These are phyloP conservation scores for Phytophthora melonis DNA, from an alignment of 352 stramenopile genomes.

Conservation along the genomic window DNA sequence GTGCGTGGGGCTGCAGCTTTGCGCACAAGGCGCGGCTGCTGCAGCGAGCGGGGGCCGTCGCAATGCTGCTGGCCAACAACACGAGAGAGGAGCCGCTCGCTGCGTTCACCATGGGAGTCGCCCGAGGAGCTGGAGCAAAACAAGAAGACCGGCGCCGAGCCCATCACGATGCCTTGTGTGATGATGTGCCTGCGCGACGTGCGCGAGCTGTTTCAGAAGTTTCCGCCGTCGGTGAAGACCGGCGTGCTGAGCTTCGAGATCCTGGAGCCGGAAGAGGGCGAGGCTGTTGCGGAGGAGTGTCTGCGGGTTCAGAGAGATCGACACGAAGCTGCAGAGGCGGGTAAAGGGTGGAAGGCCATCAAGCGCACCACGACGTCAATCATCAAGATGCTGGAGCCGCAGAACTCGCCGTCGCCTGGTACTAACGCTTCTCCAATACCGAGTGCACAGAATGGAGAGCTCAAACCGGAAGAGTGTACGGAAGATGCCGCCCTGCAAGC, in stretches of 20 bases:
- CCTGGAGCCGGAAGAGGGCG: conserved; percentile 32
- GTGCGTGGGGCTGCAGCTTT: conserved; percentile 78
- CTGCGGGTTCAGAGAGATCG: conserved; percentile 31
- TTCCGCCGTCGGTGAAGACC: conserved; percentile 54
- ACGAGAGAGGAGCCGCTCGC: conserved; percentile 62
- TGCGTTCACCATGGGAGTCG: conserved; percentile 68
- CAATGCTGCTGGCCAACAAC: conserved; percentile 63
- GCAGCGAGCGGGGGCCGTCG: conserved; percentile 63
- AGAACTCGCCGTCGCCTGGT: conserved; percentile 3
- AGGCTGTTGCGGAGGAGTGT: conserved; percentile 47
- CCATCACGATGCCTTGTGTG: conserved; percentile 63
- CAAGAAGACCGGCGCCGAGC: background rate
- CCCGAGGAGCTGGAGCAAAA: conserved; percentile 30
- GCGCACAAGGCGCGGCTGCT: conserved; percentile 67
- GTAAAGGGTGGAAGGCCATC: conserved; percentile 41
- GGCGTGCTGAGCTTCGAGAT: conserved; percentile 60
- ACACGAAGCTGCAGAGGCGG: conserved; percentile 18
- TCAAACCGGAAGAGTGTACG: background rate
- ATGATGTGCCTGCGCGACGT: conserved; percentile 79
- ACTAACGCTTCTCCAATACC: background rate
- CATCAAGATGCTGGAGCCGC: conserved; percentile 60
- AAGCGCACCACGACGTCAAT: conserved; percentile 65
- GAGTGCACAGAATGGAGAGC: background rate
- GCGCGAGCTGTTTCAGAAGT: conserved; percentile 69
- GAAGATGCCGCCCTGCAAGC: background rate